phyloP scores from a whole-genome alignment of 257 asterid species.

The Solanum peruvianum region DNA sequence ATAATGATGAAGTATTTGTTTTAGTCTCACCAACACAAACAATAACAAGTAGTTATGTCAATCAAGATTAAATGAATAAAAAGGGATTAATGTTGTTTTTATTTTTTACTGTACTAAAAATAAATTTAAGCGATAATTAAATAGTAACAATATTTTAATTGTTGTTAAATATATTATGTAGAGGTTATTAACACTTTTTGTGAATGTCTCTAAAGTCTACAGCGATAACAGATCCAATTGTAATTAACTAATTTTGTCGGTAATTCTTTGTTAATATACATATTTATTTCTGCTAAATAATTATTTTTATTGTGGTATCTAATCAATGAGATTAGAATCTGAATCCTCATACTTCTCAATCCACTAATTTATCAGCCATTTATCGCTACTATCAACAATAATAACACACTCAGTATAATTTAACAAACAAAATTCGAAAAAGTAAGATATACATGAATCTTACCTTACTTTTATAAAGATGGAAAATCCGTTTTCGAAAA shows the following conservation, averaged over 20 bases:
- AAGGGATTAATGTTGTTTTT: neutral
- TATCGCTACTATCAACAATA: neutral
- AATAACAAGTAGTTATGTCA: neutral
- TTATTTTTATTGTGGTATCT: neutral
- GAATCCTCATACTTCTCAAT: neutral
- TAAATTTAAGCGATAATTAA: too few relatives aligned
- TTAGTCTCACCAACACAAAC: neutral
- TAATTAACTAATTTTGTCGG: neutral
- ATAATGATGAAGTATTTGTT: neutral
- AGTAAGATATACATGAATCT: neutral
- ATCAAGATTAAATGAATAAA: neutral
- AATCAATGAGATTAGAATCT: neutral
- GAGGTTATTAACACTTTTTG: too few relatives aligned
- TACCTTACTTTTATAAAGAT: neutral
- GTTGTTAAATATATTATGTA: neutral
- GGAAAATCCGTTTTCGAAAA: accelerated
- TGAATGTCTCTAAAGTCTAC: too few relatives aligned
- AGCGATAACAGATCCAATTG: too few relatives aligned
- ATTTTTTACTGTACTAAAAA: too few relatives aligned
- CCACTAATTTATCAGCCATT: neutral
- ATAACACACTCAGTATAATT: neutral
- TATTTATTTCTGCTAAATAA: neutral
- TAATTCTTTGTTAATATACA: too few relatives aligned
- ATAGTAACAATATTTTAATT: too few relatives aligned
- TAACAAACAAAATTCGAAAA: neutral